phyloP scores from a whole-genome alignment of 805 yeast genomes.

The Kregervanrija fluxuum region DNA sequence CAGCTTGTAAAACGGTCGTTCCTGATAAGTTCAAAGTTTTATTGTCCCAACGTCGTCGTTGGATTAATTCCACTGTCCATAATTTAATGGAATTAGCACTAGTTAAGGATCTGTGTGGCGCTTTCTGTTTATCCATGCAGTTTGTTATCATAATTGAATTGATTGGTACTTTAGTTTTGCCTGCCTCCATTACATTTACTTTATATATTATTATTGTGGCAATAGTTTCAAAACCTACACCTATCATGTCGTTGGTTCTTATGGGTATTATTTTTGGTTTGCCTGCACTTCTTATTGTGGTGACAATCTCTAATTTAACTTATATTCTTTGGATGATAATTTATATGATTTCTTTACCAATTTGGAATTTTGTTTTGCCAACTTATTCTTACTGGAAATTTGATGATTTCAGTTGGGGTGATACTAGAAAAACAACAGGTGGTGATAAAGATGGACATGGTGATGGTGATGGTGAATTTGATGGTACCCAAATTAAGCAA shows the following conservation, averaged over 20 bases:
- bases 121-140: conserved; percentile 93
- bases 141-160: conserved; percentile 79
- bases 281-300: conserved; percentile 74
- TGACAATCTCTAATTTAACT: conserved; percentile 68
- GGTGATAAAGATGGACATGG: conserved; percentile 67
- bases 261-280: conserved; percentile 76
- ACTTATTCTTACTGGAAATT: conserved; percentile 88
- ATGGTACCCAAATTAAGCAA: conserved; percentile 84
- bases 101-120: conserved; percentile 86
- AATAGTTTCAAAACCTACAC: conserved; percentile 67
- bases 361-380: conserved; percentile 90
- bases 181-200: conserved; percentile 81
- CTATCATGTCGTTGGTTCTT: conserved; percentile 65
- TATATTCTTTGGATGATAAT: conserved; percentile 75
- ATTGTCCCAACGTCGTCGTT: conserved; percentile 89
- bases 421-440: conserved; percentile 72
- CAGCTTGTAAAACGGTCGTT: conserved; percentile 88
- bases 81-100: conserved; percentile 81
- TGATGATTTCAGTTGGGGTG: conserved; percentile 97
- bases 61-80: conserved; percentile 95
- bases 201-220: conserved; percentile 70
- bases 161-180: conserved; percentile 81
- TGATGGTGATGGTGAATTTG: conserved; percentile 74
- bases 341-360: conserved; percentile 76
- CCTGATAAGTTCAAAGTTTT: conserved; percentile 75